These are phyloP conservation scores for Cryptococcus hybrid DNA, from an alignment of 1,284 basidiomycete genomes.

Conservation along the genomic window DNA sequence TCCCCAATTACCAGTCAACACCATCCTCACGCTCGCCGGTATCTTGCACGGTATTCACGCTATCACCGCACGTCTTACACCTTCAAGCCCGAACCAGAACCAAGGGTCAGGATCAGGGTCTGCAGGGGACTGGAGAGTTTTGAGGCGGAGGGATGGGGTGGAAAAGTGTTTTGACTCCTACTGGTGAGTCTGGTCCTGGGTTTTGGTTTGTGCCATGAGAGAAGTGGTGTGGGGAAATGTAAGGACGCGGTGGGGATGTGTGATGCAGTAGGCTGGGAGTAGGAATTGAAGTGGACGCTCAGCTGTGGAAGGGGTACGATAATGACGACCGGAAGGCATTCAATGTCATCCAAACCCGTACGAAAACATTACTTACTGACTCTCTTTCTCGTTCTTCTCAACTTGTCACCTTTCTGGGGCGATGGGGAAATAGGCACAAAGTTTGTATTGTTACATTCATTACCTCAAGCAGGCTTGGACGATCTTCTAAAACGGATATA, in stretches of 20 bases:
- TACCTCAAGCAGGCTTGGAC: conserved; percentile 60
- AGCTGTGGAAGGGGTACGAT: too few species aligned
- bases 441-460: conserved; percentile 83
- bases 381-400: too few species aligned
- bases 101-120: not conserved
- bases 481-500: conserved; percentile 75
- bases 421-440: conserved; percentile 73
- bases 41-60: conserved; percentile 98
- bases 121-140: conserved; percentile 84
- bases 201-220: too few species aligned
- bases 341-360: too few species aligned
- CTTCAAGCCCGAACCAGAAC: conserved; percentile 54
- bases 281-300: too few species aligned
- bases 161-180: conserved; percentile 70
- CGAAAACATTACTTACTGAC: too few species aligned
- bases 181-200: conserved; percentile 76
- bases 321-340: too few species aligned
- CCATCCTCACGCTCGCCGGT: conserved; percentile 93
- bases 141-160: conserved; percentile 72
- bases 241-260: not conserved
- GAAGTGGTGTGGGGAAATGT: too few species aligned
- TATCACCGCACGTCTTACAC: conserved; percentile 88
- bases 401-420: too few species aligned
- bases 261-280: too few species aligned
- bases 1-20: conserved; percentile 95